Conservation (phyloP, 2,329 filamentous ascomycete genomes). For the Alternaria panax region DNA sequence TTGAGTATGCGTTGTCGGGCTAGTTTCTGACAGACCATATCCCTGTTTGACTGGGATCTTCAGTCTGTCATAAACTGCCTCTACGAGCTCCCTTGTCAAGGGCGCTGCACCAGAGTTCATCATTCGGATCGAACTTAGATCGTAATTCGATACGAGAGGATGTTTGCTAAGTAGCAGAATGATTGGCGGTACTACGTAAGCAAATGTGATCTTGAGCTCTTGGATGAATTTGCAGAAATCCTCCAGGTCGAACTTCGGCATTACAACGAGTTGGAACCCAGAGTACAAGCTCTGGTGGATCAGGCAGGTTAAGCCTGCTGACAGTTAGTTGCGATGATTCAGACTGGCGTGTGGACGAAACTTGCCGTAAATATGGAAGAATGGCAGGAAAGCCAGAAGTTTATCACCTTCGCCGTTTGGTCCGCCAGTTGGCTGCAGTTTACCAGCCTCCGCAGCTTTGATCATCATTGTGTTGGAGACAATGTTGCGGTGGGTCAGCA, state of each 20-base stretch:
- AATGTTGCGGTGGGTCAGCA: conserved; percentile 83
- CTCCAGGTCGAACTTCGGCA: conserved; percentile 83
- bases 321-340: not conserved
- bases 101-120: conserved; percentile 89
- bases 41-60: conserved; percentile 87
- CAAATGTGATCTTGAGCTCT: conserved; percentile 75
- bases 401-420: conserved; percentile 71
- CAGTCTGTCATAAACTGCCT: conserved; percentile 75
- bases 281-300: conserved; percentile 72
- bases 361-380: conserved; percentile 89
- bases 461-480: conserved; percentile 70
- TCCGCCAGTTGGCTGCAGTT: conserved; percentile 66
- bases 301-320: conserved; percentile 71
- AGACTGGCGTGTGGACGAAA: conserved; percentile 3
- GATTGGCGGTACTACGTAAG: conserved; percentile 85
- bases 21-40: conserved; percentile 88
- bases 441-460: conserved; percentile 52
- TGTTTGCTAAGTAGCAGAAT: conserved; percentile 81
- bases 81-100: conserved; percentile 79
- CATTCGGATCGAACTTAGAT: conserved; percentile 80
- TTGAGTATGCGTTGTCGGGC: conserved; percentile 78
- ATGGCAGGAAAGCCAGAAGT: conserved; percentile 80
- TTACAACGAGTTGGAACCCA: conserved; percentile 72
- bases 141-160: conserved; percentile 78
- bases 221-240: conserved; percentile 80